Evolutionary conservation across 768 basidiomycete species (phyloP), one percentile per base, ranked within the genome.

Genomic region (Pleurotus ostreatus): DNA sequence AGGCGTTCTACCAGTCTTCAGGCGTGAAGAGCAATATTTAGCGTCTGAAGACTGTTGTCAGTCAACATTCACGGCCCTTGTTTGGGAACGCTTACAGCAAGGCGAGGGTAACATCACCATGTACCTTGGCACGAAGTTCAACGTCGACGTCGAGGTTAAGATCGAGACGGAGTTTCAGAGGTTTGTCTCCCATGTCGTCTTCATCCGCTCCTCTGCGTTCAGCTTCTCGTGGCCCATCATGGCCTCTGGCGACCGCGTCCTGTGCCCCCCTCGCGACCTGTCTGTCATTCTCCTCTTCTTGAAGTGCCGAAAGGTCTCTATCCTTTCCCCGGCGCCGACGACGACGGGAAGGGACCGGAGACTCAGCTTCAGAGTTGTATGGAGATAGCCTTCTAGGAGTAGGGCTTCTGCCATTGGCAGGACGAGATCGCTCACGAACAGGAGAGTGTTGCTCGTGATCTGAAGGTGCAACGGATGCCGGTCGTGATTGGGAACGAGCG

Each of bases 61-160:
- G 46, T 26, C 22, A n/a, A 26, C 23, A n/a, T n/a, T 4, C 18
- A 5, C 22, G 9, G 15, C 22, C 23, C 26, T 8, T 34, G 3
- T 8, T 3, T 1, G 16, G 15, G n/a, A 3, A 38, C 37, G 51
- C 60, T 59, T 15, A 61, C 60, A 59, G 49, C 22, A 61, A 47
- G n/a, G 58, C 58, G 15, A 61, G 47, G 16, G 60, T 61, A 13
- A 61, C 26, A 56, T 61, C 60, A 25, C 60, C 60, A 37, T 59
- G 60, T 1, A 61, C 60, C 23, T 58, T 12, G 26, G 58, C 60
- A 18, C 52, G 51, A n/a, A 59, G 11, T 46, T 59, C 60, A 30
- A 59, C 54, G 18, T 59, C 60, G 8, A 59, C 58, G 16, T 61
- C 60, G 23, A 59, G 40, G 20, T 61, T 61, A 40, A 61, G 46